Evolutionary conservation across 768 basidiomycete species (phyloP), one percentile per base, ranked within the genome.

Genomic region (Mycena metata): DNA sequence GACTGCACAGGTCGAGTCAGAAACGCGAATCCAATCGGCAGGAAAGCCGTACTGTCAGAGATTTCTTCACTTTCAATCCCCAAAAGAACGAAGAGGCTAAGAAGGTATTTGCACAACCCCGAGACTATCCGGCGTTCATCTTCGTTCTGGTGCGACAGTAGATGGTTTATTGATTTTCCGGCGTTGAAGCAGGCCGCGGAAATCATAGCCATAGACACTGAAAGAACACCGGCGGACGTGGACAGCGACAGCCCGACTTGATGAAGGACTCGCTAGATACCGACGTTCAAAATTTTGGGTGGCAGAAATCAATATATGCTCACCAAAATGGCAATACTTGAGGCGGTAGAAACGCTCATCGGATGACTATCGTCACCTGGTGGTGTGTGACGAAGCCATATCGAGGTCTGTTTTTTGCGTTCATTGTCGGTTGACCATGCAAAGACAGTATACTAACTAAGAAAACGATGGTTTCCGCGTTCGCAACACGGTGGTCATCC

Each of bases 401-500:
- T 80, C 36, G 83, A 78, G 15, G 86, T 88, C 90, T 90, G 60
- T 35, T 55, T 30, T 16, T n/a, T 17, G 19, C 12, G 16, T 54
- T 59, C 39, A 45, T 21, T 8, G 16, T 33, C 42, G 3, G 46
- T 23, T 41, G 2, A 47, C 19, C 35, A 45, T 23, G 0, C 51
- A 13, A 50, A 21, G 39, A 39, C 47, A 67, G 12, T 51, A 6
- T 39, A 74, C 84, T 72, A 72, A 91, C 91, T 66, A 90, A 71
- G 52, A 75, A 75, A 6, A 82, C 76, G 51, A 91, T 80, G 33
- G 78, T 79, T 60, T 90, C 90, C 2, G 84, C 79, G 41, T 88
- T 77, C 33, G 84, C 81, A 43, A 80, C 75, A 23, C 87, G 83
- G 65, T 80, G 79, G 71, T 92, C 91, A 52, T 79, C 75, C 90